These are phyloP conservation scores for Clavispora carvajalis DNA, from an alignment of 805 yeast species.

Conservation along the genomic window DNA sequence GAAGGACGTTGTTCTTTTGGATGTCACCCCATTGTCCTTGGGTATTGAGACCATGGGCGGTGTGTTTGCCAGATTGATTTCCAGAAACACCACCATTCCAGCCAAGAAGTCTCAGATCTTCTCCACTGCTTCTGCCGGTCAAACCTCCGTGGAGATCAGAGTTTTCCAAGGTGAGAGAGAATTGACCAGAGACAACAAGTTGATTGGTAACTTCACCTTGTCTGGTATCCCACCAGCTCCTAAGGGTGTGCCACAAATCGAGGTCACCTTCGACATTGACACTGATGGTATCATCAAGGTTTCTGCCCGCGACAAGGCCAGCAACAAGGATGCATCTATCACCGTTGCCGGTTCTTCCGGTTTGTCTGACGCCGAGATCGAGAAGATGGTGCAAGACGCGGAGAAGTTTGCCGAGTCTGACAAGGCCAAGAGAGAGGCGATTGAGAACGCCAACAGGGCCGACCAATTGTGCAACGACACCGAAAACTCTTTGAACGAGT, in stretches of 20 bases:
- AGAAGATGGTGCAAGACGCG: constrained; percentile 86
- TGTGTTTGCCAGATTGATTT: constrained; percentile 86
- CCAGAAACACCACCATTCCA: constrained; percentile 94
- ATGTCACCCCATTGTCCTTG: constrained; percentile 82
- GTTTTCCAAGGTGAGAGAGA: constrained; percentile 99
- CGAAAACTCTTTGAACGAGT: constrained; percentile 44
- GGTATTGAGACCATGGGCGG: constrained; percentile 99
- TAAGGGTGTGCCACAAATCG: constrained; percentile 92
- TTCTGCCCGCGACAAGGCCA: constrained; percentile 87
- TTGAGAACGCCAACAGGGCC: constrained; percentile 82
- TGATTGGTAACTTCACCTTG: constrained; percentile 93
- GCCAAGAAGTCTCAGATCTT: constrained; percentile 94
- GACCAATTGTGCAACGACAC: constrained; percentile 63
- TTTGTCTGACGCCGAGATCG: constrained; percentile 83
- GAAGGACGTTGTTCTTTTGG: constrained; percentile 83
- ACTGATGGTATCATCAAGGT: constrained; percentile 98
- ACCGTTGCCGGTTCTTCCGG: constrained; percentile 97
- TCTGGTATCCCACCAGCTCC: constrained; percentile 95
- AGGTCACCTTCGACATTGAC: constrained; percentile 92
- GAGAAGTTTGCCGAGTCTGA: constrained; percentile 85
- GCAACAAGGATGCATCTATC: constrained; percentile 90
- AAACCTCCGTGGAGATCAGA: constrained; percentile 94
- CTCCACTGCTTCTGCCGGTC: constrained; percentile 94
- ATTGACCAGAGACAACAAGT: constrained; percentile 94
- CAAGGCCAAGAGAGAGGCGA: constrained; percentile 76